Conservation (phyloP, 2,329 filamentous ascomycete species). For the Zymoseptoria tritici region DNA sequence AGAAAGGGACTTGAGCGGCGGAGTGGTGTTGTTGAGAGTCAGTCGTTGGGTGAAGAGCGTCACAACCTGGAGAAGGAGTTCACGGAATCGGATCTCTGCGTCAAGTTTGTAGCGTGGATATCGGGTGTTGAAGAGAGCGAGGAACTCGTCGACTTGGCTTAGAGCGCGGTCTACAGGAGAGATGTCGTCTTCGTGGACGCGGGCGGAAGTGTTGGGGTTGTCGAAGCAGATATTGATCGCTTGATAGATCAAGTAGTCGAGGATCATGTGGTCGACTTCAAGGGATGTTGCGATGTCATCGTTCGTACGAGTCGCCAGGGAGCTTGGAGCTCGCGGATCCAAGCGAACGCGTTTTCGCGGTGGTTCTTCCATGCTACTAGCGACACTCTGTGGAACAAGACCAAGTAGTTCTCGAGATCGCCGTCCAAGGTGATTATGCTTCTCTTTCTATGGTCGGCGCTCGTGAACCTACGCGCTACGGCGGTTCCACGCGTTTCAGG, state of each 20-base stretch:
- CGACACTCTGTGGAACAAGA: neutral
- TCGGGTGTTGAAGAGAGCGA: conserved; percentile 35
- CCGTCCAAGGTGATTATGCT: neutral
- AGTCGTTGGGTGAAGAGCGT: conserved; percentile 39
- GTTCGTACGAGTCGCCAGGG: conserved; percentile 12
- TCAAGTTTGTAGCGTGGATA: conserved; percentile 31
- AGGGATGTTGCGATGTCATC: conserved; percentile 31
- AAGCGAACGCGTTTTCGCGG: neutral
- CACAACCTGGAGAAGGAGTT: conserved; percentile 42
- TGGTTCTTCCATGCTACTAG: neutral
- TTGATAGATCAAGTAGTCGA: conserved; percentile 49
- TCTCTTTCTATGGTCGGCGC: neutral
- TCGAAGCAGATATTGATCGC: conserved; percentile 38
- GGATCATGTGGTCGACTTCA: conserved; percentile 48
- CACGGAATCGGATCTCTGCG: conserved; percentile 40
- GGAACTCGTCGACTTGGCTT: conserved; percentile 34
- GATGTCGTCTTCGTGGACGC: neutral
- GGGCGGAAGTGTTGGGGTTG: conserved; percentile 5
- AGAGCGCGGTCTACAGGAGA: conserved; percentile 10
- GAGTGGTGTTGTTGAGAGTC: conserved; percentile 32
- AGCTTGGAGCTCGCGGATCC: conserved; percentile 1
- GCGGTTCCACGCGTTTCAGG: conserved; percentile 6
- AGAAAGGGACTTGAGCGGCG: conserved; percentile 30
- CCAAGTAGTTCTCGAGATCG: neutral
- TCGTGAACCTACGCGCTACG: conserved; percentile 3